A percentile compares a stretch with the other conserved stretches of the same genome.
phyloP scores from a whole-genome alignment of 2,329 filamentous ascomycete genomes.

The Claviceps purpurea region DNA sequence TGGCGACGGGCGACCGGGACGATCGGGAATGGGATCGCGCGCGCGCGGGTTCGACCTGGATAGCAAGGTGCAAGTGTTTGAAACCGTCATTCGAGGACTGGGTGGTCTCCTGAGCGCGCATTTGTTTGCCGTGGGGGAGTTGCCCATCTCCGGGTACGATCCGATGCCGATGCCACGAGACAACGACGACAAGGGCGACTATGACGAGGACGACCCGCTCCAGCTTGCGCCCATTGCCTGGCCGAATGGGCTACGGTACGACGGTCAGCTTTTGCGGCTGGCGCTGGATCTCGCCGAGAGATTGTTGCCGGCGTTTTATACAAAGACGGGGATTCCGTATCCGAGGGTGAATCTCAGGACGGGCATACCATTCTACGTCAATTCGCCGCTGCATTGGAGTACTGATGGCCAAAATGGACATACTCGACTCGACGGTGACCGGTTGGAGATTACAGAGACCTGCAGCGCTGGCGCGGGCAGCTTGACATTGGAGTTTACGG shows the following conservation, averaged over 20 bases:
- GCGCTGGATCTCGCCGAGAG: slow-evolving; percentile 75
- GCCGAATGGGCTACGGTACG: slow-evolving; percentile 67
- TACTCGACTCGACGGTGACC: slow-evolving; percentile 24
- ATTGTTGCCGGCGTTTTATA: slow-evolving; percentile 83
- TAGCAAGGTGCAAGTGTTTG: slow-evolving; percentile 97
- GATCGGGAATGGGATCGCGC: slow-evolving; percentile 55
- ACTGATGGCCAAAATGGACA: slow-evolving; percentile 18
- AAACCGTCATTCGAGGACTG: slow-evolving; percentile 88
- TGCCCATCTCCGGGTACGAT: slow-evolving; percentile 72
- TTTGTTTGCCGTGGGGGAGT: slow-evolving; percentile 77
- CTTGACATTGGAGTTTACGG: slow-evolving; percentile 83
- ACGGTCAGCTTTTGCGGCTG: slow-evolving; percentile 81
- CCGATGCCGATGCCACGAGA: slow-evolving; percentile 24
- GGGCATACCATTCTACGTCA: slow-evolving; percentile 84
- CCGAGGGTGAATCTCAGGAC: slow-evolving; percentile 83
- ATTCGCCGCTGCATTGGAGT: slow-evolving; percentile 62
- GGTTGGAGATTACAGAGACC: slow-evolving; percentile 75
- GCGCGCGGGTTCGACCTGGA: slow-evolving; percentile 83
- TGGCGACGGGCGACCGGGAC: slow-evolving; percentile 64
- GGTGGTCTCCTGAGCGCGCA: slow-evolving; percentile 88
- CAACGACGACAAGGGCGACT: background rate
- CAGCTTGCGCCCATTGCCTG: slow-evolving; percentile 49
- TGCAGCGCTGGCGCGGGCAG: slow-evolving; percentile 96
- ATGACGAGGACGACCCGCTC: slow-evolving; percentile 25
- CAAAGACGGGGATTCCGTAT: slow-evolving; percentile 82